A percentile compares a stretch with the other conserved stretches of the same genome.
phyloP scores from a whole-genome alignment of 768 basidiomycete genomes.

The Rickenella mellea region DNA sequence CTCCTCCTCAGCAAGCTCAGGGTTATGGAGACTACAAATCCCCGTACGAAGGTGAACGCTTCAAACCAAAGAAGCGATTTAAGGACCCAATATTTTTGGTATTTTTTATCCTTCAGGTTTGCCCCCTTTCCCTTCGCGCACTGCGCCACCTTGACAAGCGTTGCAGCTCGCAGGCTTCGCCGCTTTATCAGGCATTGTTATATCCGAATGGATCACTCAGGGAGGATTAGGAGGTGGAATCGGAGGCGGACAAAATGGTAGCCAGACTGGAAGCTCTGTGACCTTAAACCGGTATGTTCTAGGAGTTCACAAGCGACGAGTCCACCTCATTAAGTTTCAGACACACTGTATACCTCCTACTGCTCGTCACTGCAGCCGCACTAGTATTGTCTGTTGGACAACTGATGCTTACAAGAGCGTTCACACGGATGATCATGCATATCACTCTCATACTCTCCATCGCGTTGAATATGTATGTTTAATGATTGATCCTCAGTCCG shows the following conservation, averaged over 20 bases:
- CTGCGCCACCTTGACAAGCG: neutral
- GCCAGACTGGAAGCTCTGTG: slow-evolving; percentile 40
- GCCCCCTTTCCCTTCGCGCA: neutral
- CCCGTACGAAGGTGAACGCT: slow-evolving; percentile 53
- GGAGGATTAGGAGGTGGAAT: slow-evolving; percentile 70
- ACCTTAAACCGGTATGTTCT: slow-evolving; percentile 55
- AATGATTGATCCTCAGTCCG: neutral
- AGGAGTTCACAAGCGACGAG: neutral
- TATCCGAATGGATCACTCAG: slow-evolving; percentile 50
- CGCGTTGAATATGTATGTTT: slow-evolving; percentile 49
- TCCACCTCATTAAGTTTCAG: slow-evolving; percentile 22
- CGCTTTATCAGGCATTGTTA: slow-evolving; percentile 54
- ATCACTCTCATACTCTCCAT: slow-evolving; percentile 60
- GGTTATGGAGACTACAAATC: slow-evolving; percentile 26
- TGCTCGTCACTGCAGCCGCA: slow-evolving; percentile 62
- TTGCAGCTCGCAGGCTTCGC: slow-evolving; percentile 57
- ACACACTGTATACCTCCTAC: slow-evolving; percentile 67
- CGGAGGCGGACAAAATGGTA: slow-evolving; percentile 44
- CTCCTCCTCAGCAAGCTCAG: slow-evolving; percentile 13
- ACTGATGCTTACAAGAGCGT: slow-evolving; percentile 59
- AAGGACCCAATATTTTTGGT: slow-evolving; percentile 68
- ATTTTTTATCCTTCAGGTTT: slow-evolving; percentile 62
- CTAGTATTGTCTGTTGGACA: slow-evolving; percentile 57
- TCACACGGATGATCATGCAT: slow-evolving; percentile 72
- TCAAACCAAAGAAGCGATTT: slow-evolving; percentile 56